A percentile compares a stretch with the other conserved stretches of the same genome.
Conservation (phyloP, 495 filamentous ascomycete genomes). For the Hypoxylon rickii region DNA sequence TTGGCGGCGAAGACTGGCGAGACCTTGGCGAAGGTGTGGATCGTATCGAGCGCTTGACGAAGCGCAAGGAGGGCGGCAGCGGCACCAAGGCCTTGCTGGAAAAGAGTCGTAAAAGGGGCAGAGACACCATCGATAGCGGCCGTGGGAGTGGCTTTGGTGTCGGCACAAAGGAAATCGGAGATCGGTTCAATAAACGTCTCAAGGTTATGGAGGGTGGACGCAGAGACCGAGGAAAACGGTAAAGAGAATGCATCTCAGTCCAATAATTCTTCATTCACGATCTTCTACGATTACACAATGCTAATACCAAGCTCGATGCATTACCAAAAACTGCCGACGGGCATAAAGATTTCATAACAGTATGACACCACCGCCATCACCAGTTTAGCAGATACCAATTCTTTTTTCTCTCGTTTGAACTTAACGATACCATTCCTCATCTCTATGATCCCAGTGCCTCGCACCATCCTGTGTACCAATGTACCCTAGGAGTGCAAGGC, state of each 20-base stretch:
- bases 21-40: slow-evolving; percentile 78
- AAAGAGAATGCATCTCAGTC: neutral
- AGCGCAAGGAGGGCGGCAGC: slow-evolving; percentile 55
- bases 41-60: slow-evolving; percentile 73
- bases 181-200: slow-evolving; percentile 73
- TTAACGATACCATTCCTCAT: too few species aligned
- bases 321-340: too few species aligned
- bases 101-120: slow-evolving; percentile 76
- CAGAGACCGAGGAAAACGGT: slow-evolving; percentile 55
- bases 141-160: slow-evolving; percentile 54
- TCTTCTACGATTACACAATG: slow-evolving; percentile 39
- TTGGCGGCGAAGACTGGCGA: slow-evolving; percentile 85
- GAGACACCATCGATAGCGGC: slow-evolving; percentile 60
- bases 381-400: too few species aligned
- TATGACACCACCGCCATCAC: too few species aligned
- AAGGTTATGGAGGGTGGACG: slow-evolving; percentile 67
- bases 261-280: slow-evolving; percentile 49
- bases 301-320: too few species aligned
- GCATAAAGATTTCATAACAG: too few species aligned
- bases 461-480: too few species aligned
- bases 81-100: slow-evolving; percentile 67
- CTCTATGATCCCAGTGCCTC: too few species aligned
- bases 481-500: too few species aligned
- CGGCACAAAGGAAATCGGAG: slow-evolving; percentile 57
- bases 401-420: too few species aligned